Conservation (phyloP, 2,329 filamentous ascomycete genomes). For the Botrytis squamosa region DNA sequence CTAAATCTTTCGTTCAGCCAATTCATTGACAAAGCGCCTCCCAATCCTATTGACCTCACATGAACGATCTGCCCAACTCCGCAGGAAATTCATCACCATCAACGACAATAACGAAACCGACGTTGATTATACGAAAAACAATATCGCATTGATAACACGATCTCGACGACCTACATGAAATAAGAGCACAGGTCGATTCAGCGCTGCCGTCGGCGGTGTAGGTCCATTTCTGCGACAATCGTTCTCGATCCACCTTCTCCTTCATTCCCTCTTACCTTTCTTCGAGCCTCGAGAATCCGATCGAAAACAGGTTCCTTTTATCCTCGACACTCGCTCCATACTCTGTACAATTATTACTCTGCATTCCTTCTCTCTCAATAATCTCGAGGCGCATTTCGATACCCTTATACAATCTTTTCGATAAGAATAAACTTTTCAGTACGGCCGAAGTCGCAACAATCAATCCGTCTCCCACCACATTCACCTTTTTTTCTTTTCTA, state of each 20-base stretch:
- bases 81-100: conserved; percentile 24
- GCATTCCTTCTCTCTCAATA: neutral
- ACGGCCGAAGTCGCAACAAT: conserved; percentile 5
- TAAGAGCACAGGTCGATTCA: conserved; percentile 21
- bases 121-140: conserved; percentile 13
- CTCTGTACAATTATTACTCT: neutral
- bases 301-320: conserved; percentile 13
- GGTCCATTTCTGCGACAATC: conserved; percentile 27
- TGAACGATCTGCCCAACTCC: conserved; percentile 7
- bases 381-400: conserved; percentile 21
- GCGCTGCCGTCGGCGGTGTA: conserved; percentile 29
- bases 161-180: conserved; percentile 28
- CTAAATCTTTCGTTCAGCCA: conserved; percentile 1
- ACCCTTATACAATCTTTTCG: conserved; percentile 7
- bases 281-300: conserved; percentile 20
- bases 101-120: conserved; percentile 28
- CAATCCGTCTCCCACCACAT: neutral
- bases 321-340: conserved; percentile 13
- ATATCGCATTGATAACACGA: conserved; percentile 23
- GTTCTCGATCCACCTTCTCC: conserved; percentile 23
- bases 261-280: conserved; percentile 17
- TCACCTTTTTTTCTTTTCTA: neutral
- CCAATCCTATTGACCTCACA: conserved; percentile 15
- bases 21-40: conserved; percentile 15
- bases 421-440: conserved; percentile 5